phyloP scores from a whole-genome alignment of 2,329 filamentous ascomycete genomes.

The Ophiostoma australiae region DNA sequence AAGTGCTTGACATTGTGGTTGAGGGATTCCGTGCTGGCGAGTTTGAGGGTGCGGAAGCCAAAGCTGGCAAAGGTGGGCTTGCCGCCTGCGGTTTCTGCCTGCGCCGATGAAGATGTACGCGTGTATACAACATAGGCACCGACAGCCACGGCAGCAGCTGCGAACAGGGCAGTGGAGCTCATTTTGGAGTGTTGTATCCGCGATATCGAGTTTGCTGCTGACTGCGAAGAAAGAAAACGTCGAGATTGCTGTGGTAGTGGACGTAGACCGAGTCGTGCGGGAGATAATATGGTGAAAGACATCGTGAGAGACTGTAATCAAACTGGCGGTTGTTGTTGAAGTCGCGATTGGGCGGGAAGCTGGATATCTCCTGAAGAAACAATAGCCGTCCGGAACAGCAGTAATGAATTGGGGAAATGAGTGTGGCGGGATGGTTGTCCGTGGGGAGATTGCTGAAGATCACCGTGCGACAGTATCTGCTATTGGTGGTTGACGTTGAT shows the following conservation, averaged over 20 bases:
- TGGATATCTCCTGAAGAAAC: background rate
- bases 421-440: background rate
- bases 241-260: background rate
- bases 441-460: background rate
- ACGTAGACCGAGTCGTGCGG: background rate
- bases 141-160: background rate
- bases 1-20: conserved; percentile 51
- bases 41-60: conserved; percentile 43
- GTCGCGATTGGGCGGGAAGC: background rate
- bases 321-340: background rate
- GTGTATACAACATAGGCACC: background rate
- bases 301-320: background rate
- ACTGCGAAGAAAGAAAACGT: background rate
- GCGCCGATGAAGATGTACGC: background rate
- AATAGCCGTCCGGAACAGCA: background rate
- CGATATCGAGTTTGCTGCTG: background rate
- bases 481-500: background rate
- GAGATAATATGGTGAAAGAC: background rate
- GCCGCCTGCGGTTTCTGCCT: conserved; percentile 25
- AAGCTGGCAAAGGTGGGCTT: conserved; percentile 28
- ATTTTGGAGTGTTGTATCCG: background rate
- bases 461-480: background rate
- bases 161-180: background rate
- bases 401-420: background rate
- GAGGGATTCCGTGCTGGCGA: conserved; percentile 49